Percentiles rank a stretch among this genome's conserved stretches.
Conservation (phyloP, 495 filamentous ascomycete species). For the Penicillium cinerascens region DNA sequence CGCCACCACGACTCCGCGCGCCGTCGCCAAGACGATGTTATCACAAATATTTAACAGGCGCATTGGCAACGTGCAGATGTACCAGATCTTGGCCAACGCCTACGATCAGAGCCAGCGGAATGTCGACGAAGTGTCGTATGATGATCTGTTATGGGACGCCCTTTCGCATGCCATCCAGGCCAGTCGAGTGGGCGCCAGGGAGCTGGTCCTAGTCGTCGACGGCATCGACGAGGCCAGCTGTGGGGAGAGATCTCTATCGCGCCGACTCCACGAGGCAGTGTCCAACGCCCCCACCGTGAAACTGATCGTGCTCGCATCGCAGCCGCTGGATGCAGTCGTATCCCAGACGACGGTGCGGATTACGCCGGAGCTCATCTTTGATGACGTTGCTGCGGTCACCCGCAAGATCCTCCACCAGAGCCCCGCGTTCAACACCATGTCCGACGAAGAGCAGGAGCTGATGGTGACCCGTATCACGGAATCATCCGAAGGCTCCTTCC, state of each 20-base stretch:
- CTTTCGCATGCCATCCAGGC: background rate
- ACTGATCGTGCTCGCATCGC: conserved; percentile 18
- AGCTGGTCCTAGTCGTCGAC: conserved; percentile 22
- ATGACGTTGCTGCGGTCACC: no score
- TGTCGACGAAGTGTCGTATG: conserved; percentile 12
- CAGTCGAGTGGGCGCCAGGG: conserved; percentile 16
- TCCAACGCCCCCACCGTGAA: conserved; percentile 16
- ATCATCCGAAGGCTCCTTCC: conserved; percentile 23
- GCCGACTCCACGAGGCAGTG: conserved; percentile 11
- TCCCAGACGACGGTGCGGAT: no score
- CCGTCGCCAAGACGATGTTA: conserved; percentile 15
- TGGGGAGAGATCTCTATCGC: conserved; percentile 12
- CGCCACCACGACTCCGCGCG: no score
- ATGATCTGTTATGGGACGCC: background rate
- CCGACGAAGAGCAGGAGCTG: conserved; percentile 7
- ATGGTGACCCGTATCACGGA: conserved; percentile 19
- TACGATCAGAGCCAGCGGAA: conserved; percentile 11
- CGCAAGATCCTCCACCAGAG: no score
- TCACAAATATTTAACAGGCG: conserved; percentile 20
- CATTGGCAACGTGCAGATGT: conserved; percentile 24
- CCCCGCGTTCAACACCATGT: no score
- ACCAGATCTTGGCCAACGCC: conserved; percentile 19
- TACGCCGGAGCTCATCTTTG: no score
- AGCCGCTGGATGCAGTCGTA: background rate
- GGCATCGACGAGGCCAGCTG: conserved; percentile 22